These are phyloP conservation scores for Beauveria australis DNA, from an alignment of 2,329 filamentous ascomycete species.

Conservation along the genomic window DNA sequence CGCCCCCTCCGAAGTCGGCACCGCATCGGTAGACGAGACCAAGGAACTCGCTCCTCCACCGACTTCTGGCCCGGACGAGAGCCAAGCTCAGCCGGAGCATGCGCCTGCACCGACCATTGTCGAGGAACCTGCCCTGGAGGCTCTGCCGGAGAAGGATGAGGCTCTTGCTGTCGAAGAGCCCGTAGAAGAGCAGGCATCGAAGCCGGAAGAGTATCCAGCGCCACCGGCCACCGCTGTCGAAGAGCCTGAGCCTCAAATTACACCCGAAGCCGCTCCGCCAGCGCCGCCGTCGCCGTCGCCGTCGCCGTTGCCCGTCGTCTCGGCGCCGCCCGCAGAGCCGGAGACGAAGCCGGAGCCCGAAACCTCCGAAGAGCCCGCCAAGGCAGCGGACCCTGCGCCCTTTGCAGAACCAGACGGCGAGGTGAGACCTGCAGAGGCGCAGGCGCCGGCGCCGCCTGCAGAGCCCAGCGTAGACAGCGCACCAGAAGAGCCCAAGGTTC, in stretches of 20 bases:
- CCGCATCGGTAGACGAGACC: constrained; percentile 16
- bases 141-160: not conserved
- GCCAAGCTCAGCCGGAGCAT: constrained; percentile 13
- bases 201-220: not conserved
- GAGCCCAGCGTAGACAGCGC: not conserved
- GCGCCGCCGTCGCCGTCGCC: not conserved
- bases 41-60: constrained; percentile 13
- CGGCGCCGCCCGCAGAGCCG: not conserved
- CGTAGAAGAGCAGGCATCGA: not conserved
- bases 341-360: not conserved
- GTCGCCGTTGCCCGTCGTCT: not conserved
- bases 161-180: not conserved
- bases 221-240: not conserved
- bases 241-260: not conserved
- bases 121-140: not conserved
- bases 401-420: constrained; percentile 1
- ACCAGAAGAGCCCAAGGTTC: constrained; percentile 3
- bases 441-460: not conserved
- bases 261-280: not conserved
- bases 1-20: constrained; percentile 21
- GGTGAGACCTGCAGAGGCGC: not conserved
- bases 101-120: not conserved
- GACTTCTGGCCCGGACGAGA: not conserved
- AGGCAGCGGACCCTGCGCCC: not conserved
- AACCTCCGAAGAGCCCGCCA: not conserved